A percentile compares a stretch with the other conserved stretches of the same genome.
Conservation (phyloP, 1,284 basidiomycete species). For the Irpex rosettiformis region DNA sequence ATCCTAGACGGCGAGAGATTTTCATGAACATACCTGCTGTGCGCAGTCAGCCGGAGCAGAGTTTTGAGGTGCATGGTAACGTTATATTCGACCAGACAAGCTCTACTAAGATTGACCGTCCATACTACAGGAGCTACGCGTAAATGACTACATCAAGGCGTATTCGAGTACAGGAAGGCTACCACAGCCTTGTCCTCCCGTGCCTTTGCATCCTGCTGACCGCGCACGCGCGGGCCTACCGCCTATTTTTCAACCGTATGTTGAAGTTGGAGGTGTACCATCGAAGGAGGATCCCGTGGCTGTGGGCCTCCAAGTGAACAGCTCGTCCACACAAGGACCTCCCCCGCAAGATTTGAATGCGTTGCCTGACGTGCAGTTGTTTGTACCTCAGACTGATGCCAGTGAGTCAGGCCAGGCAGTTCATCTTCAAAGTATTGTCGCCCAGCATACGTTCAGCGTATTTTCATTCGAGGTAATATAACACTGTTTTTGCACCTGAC, state of each 20-base stretch:
- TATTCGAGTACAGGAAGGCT: slow-evolving; percentile 40
- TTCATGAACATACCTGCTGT: slow-evolving; percentile 24
- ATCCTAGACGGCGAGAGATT: slow-evolving; percentile 9
- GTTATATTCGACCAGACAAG: slow-evolving; percentile 3
- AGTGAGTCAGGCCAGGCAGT: slow-evolving; percentile 22
- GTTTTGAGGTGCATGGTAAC: slow-evolving; percentile 27
- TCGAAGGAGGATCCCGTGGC: slow-evolving; percentile 10
- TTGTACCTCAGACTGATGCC: slow-evolving; percentile 18
- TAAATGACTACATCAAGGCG: slow-evolving; percentile 43
- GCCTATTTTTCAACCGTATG: slow-evolving; percentile 40
- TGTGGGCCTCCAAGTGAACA: slow-evolving; percentile 3
- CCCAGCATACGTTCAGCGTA: slow-evolving; percentile 30
- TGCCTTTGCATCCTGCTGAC: slow-evolving; percentile 33
- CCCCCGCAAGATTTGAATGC: slow-evolving; percentile 19
- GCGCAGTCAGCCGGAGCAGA: slow-evolving; percentile 20
- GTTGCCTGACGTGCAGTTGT: slow-evolving; percentile 35
- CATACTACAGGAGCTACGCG: slow-evolving; percentile 40
- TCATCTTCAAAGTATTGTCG: slow-evolving; percentile 32
- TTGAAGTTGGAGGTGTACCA: slow-evolving; percentile 15
- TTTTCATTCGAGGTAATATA: slow-evolving; percentile 40
- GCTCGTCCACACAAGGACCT: slow-evolving; percentile 1
- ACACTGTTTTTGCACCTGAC: background rate
- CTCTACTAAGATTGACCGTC: slow-evolving; percentile 8
- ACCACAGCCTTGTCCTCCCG: slow-evolving; percentile 39
- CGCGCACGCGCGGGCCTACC: slow-evolving; percentile 39